Conservation (phyloP, 2,329 filamentous ascomycete species). For the Coniochaeta pulveracea region DNA sequence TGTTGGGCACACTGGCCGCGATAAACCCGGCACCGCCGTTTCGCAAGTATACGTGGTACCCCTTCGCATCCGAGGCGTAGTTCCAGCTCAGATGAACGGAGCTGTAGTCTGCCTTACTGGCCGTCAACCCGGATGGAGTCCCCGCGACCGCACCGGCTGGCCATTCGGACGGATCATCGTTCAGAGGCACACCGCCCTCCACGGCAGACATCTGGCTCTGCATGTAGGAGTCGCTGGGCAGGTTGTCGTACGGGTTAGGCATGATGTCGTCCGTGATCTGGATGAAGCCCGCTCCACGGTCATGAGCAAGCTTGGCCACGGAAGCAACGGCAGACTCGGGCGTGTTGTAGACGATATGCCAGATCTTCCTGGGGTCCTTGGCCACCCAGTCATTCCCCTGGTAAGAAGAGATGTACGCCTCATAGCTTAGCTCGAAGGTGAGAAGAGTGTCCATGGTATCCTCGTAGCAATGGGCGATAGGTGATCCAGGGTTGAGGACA, state of each 20-base stretch:
- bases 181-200: neutral
- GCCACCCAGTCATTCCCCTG: slow-evolving; percentile 15
- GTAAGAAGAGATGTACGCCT: slow-evolving; percentile 13
- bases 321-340: slow-evolving; percentile 2
- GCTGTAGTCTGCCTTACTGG: neutral
- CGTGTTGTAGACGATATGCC: slow-evolving; percentile 20
- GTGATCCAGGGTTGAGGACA: slow-evolving; percentile 13
- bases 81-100: neutral
- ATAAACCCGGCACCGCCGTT: too few relatives aligned
- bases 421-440: slow-evolving; percentile 17
- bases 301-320: neutral
- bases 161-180: neutral
- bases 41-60: neutral
- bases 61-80: neutral
- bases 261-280: neutral
- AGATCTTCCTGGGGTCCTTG: slow-evolving; percentile 18
- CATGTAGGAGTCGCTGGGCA: neutral
- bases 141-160: neutral
- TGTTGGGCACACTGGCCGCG: neutral
- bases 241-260: slow-evolving; percentile 2
- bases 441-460: slow-evolving; percentile 19
- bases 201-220: neutral
- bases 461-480: slow-evolving; percentile 17
- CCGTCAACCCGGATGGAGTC: neutral
- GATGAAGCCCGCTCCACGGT: neutral